Conservation (phyloP, 331 rosid species). For the Pyracantha coccinea region DNA sequence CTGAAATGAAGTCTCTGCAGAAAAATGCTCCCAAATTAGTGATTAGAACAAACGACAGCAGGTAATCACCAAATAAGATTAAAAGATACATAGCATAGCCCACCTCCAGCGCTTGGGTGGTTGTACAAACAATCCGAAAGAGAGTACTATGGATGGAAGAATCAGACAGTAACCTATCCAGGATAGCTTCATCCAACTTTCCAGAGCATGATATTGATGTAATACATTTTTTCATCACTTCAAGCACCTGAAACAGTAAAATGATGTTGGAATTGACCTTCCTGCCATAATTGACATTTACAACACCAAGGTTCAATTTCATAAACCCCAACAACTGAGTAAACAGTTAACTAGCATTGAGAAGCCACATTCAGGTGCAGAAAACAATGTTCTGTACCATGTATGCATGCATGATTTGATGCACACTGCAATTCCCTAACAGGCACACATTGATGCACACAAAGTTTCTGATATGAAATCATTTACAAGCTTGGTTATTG, state of each 20-base stretch:
- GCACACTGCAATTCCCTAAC: background rate
- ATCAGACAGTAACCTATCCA: slow-evolving; percentile 60
- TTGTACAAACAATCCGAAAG: slow-evolving; percentile 67
- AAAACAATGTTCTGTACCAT: background rate
- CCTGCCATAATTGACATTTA: background rate
- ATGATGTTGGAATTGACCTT: background rate
- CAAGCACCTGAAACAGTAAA: slow-evolving; percentile 64
- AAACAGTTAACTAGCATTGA: background rate
- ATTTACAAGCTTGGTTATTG: background rate
- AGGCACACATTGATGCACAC: background rate
- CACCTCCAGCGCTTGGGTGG: slow-evolving; percentile 76
- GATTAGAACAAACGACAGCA: slow-evolving; percentile 10
- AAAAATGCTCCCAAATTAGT: slow-evolving; percentile 14
- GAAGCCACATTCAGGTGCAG: background rate
- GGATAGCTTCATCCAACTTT: slow-evolving; percentile 52
- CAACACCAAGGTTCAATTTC: background rate
- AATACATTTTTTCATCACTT: slow-evolving; percentile 70
- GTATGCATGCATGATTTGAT: no score
- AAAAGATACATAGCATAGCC: slow-evolving; percentile 4
- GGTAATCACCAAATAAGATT: slow-evolving; percentile 16
- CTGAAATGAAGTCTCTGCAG: slow-evolving; percentile 61
- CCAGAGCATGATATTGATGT: slow-evolving; percentile 33
- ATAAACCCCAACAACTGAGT: background rate
- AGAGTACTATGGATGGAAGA: slow-evolving; percentile 76
- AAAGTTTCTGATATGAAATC: background rate